Evolutionary conservation across 1,139 yeast genomes (phyloP).

Genomic region (Protomyces gravidus): DNA sequence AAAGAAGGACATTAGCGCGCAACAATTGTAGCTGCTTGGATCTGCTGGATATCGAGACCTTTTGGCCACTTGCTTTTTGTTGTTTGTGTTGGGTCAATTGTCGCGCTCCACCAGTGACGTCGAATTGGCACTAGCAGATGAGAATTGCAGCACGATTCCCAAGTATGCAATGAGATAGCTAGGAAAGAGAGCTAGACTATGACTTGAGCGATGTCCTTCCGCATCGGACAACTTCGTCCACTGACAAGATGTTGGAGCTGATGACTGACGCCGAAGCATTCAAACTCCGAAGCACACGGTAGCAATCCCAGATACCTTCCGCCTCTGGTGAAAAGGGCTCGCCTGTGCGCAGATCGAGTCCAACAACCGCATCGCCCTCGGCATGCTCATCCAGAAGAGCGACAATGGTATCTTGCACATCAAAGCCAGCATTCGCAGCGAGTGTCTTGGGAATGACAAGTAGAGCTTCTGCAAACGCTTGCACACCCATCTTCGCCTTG

Average conservation of each 20-base stretch:
- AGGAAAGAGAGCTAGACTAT: too few relatives aligned
- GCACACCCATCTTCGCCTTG: conserved; percentile 80
- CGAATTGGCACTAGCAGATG: too few relatives aligned
- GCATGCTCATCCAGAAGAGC: conserved; percentile 85
- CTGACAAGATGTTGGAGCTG: conserved; percentile 81
- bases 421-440: conserved; percentile 88
- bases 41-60: too few relatives aligned
- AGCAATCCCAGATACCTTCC: conserved; percentile 96
- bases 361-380: conserved; percentile 71
- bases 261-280: conserved; percentile 90
- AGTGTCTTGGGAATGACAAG: conserved; percentile 89
- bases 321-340: conserved; percentile 93
- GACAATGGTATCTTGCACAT: conserved; percentile 82
- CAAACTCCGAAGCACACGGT: conserved; percentile 88
- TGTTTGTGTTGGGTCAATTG: too few relatives aligned
- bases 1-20: neutral
- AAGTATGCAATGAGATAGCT: too few relatives aligned
- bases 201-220: conserved; percentile 5
- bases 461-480: conserved; percentile 89
- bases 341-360: conserved; percentile 84
- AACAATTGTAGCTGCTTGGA: too few relatives aligned
- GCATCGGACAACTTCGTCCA: conserved; percentile 72
- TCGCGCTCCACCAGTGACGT: too few relatives aligned
- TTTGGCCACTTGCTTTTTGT: too few relatives aligned
- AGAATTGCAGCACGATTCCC: too few relatives aligned